Evolutionary conservation across 2,329 filamentous ascomycete genomes (phyloP), one percentile per base, ranked within the genome.

Genomic region (Aspergillus carbonarius): DNA sequence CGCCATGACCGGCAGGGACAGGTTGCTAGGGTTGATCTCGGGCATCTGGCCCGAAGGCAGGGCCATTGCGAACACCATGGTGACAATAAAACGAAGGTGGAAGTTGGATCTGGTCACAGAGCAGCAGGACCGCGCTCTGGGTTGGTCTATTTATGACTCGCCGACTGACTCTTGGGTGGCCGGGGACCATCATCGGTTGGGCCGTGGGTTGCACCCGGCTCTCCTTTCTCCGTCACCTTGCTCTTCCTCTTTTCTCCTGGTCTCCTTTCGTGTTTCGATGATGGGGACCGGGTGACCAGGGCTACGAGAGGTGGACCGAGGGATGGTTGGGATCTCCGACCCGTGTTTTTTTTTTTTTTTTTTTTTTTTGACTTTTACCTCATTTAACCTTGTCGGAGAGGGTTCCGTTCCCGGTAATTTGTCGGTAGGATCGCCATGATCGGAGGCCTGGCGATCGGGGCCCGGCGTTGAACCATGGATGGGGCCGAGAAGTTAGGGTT

Each of bases 21-120:
- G 20, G 7, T 48, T 42, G n/a, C 47, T 20, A 23, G 46, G 54
- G 17, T 51, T 51, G 35, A 59, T 47, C 47, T 47, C 37, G 51
- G 52, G 17, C 40, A 51, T 39, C 17, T 49, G 55, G 34, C 35
- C 46, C 17, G 44, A 54, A 42, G 51, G 51, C 51, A 54, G 25
- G 37, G 51, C 51, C 51, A 54, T 54, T 10, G 51, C 51, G n/a
- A 54, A 54, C 25, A 54, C 40, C 51, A 54, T 54, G 3, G 32
- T 54, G 27, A 44, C 37, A 42, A 18, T 42, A 10, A 54, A 40
- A 54, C 37, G 39, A 42, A 30, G 15, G 25, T 17, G 35, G 32
- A 44, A 23, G 30, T 32, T 37, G 51, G 39, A 25, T 54, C 23
- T 20, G 40, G 18, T 32, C 35, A 44, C n/a, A 44, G 25, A 40